Percentiles rank a stretch among this genome's conserved stretches.
These are phyloP conservation scores for Fusarium temperatum DNA, from an alignment of 2,329 filamentous ascomycete species.

Conservation along the genomic window DNA sequence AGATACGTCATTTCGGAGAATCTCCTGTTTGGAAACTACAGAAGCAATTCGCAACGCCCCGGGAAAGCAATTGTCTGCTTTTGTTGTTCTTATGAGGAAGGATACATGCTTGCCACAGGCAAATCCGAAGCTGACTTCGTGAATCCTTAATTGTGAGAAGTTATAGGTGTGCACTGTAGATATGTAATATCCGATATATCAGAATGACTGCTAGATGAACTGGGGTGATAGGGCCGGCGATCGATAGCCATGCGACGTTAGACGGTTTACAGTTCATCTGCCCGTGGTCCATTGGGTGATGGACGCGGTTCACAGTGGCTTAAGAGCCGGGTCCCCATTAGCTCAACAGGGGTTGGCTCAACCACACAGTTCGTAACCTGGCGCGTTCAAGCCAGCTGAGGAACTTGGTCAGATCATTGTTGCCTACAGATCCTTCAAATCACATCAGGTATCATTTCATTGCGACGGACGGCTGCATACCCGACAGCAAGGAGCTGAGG, in stretches of 20 bases:
- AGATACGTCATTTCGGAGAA: slow-evolving; percentile 14
- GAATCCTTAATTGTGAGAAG: neutral
- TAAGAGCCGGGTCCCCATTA: slow-evolving; percentile 2
- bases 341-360: slow-evolving; percentile 15
- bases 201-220: neutral
- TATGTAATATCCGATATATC: slow-evolving; percentile 5
- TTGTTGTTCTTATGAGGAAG: neutral
- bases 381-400: slow-evolving; percentile 3
- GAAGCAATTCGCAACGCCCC: slow-evolving; percentile 17
- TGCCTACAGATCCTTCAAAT: neutral
- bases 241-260: slow-evolving; percentile 7
- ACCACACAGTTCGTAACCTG: neutral
- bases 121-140: neutral
- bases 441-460: slow-evolving; percentile 1
- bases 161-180: neutral
- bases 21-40: slow-evolving; percentile 5
- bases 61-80: slow-evolving; percentile 14
- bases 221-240: neutral
- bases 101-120: neutral
- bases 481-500: slow-evolving; percentile 25
- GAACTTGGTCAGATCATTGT: slow-evolving; percentile 12
- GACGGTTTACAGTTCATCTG: slow-evolving; percentile 4
- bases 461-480: slow-evolving; percentile 37
- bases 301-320: slow-evolving; percentile 13
- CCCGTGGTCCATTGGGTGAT: slow-evolving; percentile 20